Base-by-base conservation (phyloP, 345 rosid genomes). In the Trapa bicornis region DNA sequence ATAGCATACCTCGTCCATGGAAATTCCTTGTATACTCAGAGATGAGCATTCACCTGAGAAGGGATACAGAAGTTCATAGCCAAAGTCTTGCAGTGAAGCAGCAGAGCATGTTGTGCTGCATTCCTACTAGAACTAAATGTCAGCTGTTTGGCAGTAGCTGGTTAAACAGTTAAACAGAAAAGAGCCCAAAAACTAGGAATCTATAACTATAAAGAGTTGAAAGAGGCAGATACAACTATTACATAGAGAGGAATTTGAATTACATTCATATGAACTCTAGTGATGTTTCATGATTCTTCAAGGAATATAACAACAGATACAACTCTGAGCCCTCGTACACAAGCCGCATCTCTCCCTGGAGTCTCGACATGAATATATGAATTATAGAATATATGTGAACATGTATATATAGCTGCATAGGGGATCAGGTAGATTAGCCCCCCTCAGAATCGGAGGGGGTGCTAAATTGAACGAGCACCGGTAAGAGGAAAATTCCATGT, bases 31-130 rank as follows among this genome's bases (percentile, higher is more conserved):
- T 80, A 94, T 80, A 65, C 73, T 84, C 64, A 86, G 75, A 62
- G 71, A 63, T 0, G 89, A 85, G 73, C 89, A 86, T 3, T 78
- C 83, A 61, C 86, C 73, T 33, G 88, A 78, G 74, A 86, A 94
- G 37, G 99, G 99, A 72, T 68, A 77, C 16, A 94, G 87, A 74
- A 94, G 78, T 68, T 87, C 89, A 70, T 78, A 77, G 35, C 97
- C 96, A 35, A 94, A 80, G 65, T 81, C 89, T 72, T 84, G 85
- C 64, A 94, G 76, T 71, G 76, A 74, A 12, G 93, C 80, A 39
- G 39, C 73, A 8, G 79, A 73, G 74, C 48, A 45, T 82, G 65
- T 77, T 76, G 58, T 65, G 62, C 80, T 79, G 70, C 42, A 61
- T 29, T 50, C 4, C 15, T 60, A 32, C 5, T 6, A 45, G 60